Evolutionary conservation across 2,329 filamentous ascomycete species (phyloP).

Genomic region (Aspergillus tamarii): DNA sequence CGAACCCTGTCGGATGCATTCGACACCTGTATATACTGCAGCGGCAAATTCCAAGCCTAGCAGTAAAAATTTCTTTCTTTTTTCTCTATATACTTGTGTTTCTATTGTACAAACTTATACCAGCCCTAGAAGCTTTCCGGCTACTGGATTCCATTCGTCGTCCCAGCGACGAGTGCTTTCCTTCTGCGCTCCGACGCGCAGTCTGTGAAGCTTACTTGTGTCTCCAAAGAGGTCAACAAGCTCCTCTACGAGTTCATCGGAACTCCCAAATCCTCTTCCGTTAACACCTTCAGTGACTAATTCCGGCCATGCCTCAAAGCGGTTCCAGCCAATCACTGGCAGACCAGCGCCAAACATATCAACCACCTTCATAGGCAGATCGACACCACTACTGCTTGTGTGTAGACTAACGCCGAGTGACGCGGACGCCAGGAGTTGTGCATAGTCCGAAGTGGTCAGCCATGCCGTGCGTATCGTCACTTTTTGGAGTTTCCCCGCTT

Average conservation of each 20-base stretch:
- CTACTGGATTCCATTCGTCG: conserved; percentile 86
- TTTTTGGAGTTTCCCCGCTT: conserved; percentile 65
- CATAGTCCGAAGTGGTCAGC: conserved; percentile 83
- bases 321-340: conserved; percentile 83
- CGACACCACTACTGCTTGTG: conserved; percentile 90
- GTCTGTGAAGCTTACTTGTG: conserved; percentile 56
- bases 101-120: conserved; percentile 11
- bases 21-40: conserved; percentile 41
- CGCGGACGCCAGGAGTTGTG: conserved; percentile 77
- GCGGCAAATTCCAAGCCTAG: conserved; percentile 37
- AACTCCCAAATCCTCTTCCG: conserved; percentile 79
- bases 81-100: background rate
- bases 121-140: conserved; percentile 69
- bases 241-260: conserved; percentile 65
- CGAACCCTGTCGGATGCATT: conserved; percentile 34
- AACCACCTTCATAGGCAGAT: conserved; percentile 98
- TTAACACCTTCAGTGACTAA: conserved; percentile 87
- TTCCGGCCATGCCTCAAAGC: conserved; percentile 87
- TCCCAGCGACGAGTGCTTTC: conserved; percentile 85
- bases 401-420: conserved; percentile 91
- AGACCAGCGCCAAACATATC: conserved; percentile 97
- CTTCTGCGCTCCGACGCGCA: conserved; percentile 71
- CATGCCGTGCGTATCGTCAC: conserved; percentile 80
- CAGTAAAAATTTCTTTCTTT: background rate
- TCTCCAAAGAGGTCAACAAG: conserved; percentile 67